Percentiles rank a stretch among this genome's conserved stretches.
Evolutionary conservation across 1,139 yeast species (phyloP).

Genomic region (Diutina catenulata): DNA sequence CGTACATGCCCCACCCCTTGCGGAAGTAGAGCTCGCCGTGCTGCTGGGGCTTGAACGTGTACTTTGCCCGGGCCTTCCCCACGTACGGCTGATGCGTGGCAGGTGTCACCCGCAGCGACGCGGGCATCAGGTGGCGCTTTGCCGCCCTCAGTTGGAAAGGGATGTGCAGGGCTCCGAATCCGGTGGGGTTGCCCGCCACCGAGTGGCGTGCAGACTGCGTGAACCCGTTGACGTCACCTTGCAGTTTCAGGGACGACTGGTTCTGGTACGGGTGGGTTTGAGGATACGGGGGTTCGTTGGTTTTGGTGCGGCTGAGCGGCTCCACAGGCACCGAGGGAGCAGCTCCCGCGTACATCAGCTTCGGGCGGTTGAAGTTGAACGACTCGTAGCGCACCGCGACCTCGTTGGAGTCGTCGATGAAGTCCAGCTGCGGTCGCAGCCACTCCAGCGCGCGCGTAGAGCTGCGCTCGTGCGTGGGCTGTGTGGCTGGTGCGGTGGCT

Average conservation of each 20-base stretch:
- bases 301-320: not conserved
- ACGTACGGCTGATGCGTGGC: slow-evolving; percentile 40
- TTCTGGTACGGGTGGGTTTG: too few relatives aligned
- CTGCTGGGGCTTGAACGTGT: slow-evolving; percentile 62
- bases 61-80: slow-evolving; percentile 54
- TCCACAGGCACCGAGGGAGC: not conserved
- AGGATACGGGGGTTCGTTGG: too few relatives aligned
- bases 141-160: too few relatives aligned
- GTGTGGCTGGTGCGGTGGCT: slow-evolving; percentile 15
- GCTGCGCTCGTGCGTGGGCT: too few relatives aligned
- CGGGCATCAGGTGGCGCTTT: slow-evolving; percentile 6
- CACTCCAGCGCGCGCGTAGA: too few relatives aligned
- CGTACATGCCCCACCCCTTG: slow-evolving; percentile 63
- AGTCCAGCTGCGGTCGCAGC: slow-evolving; percentile 19
- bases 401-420: slow-evolving; percentile 25
- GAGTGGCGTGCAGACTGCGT: too few relatives aligned
- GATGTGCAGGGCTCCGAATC: too few relatives aligned
- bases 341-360: not conserved
- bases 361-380: not conserved
- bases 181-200: too few relatives aligned
- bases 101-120: slow-evolving; percentile 14
- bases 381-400: slow-evolving; percentile 27
- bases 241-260: slow-evolving; percentile 15
- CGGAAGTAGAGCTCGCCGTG: slow-evolving; percentile 70
- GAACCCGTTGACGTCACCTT: not conserved